Evolutionary conservation across 2,329 filamentous ascomycete species (phyloP).

Genomic region (Beauveria caledonica): DNA sequence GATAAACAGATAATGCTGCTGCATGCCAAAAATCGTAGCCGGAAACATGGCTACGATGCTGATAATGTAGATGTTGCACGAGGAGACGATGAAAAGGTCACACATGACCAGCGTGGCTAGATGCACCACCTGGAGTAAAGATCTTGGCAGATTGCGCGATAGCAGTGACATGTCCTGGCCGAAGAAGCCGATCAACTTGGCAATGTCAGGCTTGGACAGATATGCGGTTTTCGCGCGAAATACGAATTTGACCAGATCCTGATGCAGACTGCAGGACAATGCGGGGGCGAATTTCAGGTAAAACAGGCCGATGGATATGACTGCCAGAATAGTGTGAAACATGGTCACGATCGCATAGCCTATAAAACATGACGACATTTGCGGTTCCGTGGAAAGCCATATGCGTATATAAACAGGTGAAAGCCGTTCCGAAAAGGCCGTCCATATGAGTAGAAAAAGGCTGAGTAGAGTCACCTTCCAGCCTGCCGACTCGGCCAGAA

Average conservation of each 20-base stretch:
- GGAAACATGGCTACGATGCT: slow-evolving; percentile 19
- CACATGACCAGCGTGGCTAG: slow-evolving; percentile 16
- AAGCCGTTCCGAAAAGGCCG: not conserved
- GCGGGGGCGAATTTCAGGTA: not conserved
- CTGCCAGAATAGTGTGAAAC: not conserved
- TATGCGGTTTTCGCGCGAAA: slow-evolving; percentile 13
- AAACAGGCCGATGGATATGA: not conserved
- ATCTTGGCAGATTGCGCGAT: slow-evolving; percentile 17
- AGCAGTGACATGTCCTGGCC: slow-evolving; percentile 21
- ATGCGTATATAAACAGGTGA: not conserved
- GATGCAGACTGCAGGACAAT: not conserved
- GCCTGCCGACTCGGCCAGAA: not conserved
- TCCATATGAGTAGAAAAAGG: not conserved
- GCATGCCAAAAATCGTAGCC: slow-evolving; percentile 19
- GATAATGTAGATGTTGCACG: slow-evolving; percentile 21
- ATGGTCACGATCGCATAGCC: not conserved
- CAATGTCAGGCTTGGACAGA: slow-evolving; percentile 17
- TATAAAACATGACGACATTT: slow-evolving; percentile 2
- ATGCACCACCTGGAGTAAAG: slow-evolving; percentile 8
- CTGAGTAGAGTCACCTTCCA: not conserved
- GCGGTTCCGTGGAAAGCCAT: slow-evolving; percentile 10
- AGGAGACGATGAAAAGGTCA: slow-evolving; percentile 16
- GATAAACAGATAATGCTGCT: slow-evolving; percentile 25
- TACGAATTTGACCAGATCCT: not conserved
- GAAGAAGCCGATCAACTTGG: slow-evolving; percentile 17